Percentiles rank a stretch among this genome's conserved stretches.
Evolutionary conservation across 176 grass and related monocot genomes (phyloP).

Genomic region (Musa beccarii): DNA sequence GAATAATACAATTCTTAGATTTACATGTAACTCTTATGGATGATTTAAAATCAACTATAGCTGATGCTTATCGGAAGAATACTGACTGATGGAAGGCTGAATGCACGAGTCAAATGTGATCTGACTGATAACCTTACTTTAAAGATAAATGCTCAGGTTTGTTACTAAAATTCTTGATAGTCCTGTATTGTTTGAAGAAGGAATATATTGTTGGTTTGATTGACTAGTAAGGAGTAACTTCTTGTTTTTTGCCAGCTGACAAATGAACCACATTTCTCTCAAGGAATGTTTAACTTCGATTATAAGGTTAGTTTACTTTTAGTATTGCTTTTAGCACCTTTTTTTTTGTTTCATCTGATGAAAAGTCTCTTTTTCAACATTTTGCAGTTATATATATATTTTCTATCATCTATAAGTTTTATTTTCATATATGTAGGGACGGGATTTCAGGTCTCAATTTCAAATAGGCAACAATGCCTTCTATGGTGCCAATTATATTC

Average conservation of each 20-base stretch:
- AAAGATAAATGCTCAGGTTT: conserved; percentile 94
- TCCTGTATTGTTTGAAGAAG: not conserved
- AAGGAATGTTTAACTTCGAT: conserved; percentile 99
- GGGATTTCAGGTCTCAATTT: conserved; percentile 76
- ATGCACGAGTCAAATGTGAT: conserved; percentile 97
- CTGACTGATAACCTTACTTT: conserved; percentile 68
- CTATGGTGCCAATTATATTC: conserved; percentile 98
- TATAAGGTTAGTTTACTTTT: conserved; percentile 62
- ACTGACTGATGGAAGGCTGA: conserved; percentile 88
- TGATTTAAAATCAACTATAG: conserved; percentile 25
- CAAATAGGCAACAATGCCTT: conserved; percentile 99
- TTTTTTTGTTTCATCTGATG: not conserved
- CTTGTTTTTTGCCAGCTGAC: conserved; percentile 60
- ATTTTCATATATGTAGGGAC: conserved; percentile 42
- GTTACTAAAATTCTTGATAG: conserved; percentile 13
- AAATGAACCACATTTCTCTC: conserved; percentile 87
- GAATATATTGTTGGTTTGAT: not conserved
- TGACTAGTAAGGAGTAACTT: not conserved
- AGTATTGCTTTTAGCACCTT: not conserved
- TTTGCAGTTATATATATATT: not conserved
- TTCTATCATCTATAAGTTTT: not conserved
- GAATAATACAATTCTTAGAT: not conserved
- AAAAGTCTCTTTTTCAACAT: not conserved
- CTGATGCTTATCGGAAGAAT: conserved; percentile 92
- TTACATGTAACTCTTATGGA: not conserved